Conservation (phyloP, 441 rosid genomes). For the Bocquillonia castaneifolia region DNA sequence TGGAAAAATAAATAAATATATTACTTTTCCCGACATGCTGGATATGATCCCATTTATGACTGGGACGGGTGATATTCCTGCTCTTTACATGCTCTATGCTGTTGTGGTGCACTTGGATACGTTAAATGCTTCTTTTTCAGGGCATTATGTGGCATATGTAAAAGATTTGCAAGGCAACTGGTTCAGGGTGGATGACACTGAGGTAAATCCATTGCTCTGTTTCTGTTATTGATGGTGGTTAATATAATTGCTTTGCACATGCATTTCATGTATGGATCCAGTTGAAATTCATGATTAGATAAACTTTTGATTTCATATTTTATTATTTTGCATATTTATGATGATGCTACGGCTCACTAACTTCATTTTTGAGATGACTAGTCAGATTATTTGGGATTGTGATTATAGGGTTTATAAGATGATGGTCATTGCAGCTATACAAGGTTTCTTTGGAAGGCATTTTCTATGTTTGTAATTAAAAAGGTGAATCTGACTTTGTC, state of each 20-base stretch:
- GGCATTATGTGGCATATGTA: conserved; percentile 78
- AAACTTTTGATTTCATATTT: not conserved
- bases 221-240: not conserved
- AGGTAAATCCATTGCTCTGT: conserved; percentile 39
- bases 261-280: not conserved
- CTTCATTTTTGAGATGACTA: not conserved
- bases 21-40: conserved; percentile 77
- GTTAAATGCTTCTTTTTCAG: conserved; percentile 78
- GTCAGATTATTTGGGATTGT: not conserved
- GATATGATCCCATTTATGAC: conserved; percentile 86
- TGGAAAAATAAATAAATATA: conserved; percentile 73
- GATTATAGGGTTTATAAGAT: not conserved
- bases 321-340: not conserved
- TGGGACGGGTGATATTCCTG: conserved; percentile 60
- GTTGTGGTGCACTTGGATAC: conserved; percentile 84
- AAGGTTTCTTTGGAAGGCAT: not conserved
- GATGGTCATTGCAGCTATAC: not conserved
- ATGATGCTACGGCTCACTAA: not conserved
- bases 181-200: conserved; percentile 79
- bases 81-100: conserved; percentile 70
- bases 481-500: too few relatives aligned
- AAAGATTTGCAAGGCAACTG: conserved; percentile 67
- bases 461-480: too few relatives aligned
- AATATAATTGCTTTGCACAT: not conserved
- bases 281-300: not conserved